Evolutionary conservation across 176 grass and related monocot species (phyloP), one percentile per base, ranked within the genome.

Genomic region (Oryza australiensis): DNA sequence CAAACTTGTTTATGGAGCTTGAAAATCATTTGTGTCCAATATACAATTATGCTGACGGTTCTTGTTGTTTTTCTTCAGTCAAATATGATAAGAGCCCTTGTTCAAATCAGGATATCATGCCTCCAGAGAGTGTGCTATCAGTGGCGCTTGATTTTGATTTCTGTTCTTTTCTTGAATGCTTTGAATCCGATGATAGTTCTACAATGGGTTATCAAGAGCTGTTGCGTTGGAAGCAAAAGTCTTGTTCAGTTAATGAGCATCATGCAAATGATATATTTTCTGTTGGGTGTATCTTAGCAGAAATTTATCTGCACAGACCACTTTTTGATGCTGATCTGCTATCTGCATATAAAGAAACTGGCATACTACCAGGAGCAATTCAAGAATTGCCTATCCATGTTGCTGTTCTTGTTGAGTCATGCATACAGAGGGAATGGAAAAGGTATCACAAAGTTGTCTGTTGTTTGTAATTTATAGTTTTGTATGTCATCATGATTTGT

Each of bases 291-390:
- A 79, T 91, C 32, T 59, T 98, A 75, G 90, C 92, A 81, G 95
- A 98, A 85, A 82, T 98, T 22, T 94, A 98, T 89, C 64, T 94
- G 66, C 82, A 81, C 60, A 94, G 75, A 76, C 92, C 95, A 83
- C 89, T 98, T 84, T 94, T 98, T 92, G 90, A 94, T 65, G 69
- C 82, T 84, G 68, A 88, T 20, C 81, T 86, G 48, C 83, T 98
- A 77, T 75, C 90, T 91, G 92, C 92, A 92, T 98, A 94, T 77
- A 93, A 90, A 87, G 88, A 94, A 89, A 84, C 43, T 86, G 88
- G 90, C 73, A 74, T 89, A 26, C 45, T 93, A 66, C 95, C 92
- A 33, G 75, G 62, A 79, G 68, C 83, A 80, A 42, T 98, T 82
- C 88, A 91, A 64, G 88, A 89, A 69, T 75, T 98, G 77, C 92